Evolutionary conservation across 495 filamentous ascomycete genomes (phyloP), one percentile per base, ranked within the genome.

Genomic region (Daldinia concentrica): DNA sequence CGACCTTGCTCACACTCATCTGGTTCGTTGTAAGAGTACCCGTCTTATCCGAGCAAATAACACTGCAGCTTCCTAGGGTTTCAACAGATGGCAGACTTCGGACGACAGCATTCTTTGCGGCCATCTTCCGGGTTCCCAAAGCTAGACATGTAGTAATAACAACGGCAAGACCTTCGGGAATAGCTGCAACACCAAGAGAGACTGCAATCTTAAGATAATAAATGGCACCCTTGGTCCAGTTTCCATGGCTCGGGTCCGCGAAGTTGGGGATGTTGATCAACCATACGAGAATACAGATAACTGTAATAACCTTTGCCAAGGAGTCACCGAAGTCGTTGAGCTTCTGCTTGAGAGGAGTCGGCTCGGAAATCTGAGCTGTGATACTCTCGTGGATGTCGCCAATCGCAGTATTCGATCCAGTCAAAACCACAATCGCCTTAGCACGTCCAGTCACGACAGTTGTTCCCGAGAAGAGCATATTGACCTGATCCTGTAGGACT

Each of bases 161-260:
- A 55, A 98, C 96, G 37, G 95, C 95, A 34, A 99, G 86, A 76
- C 95, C 95, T 83, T 99, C 95, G 1, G 95, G 95, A 77, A 99
- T 99, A 62, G 96, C 96, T 29, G 96, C 96, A 32, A 99, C 96
- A 76, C 96, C 96, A 32, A 99, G 90, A 32, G 96, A 99, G 55
- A 99, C 96, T 32, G 96, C 96, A 79, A 99, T 99, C 87, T 99
- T 99, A 69, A 99, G 87, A 80, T 99, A 99, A 85, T 99, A 99
- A 72, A 99, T 98, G 58, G 96, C 96, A 64, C 96, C 96, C 84
- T 98, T 98, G 56, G 93, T 90, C 94, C 94, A 98, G 75, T 90
- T 91, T 64, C 94, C 94, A 78, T 97, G 94, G 58, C 91, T 88
- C 22, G 93, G 93, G 77, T 99, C 96, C 76, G 89, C 94, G 86